These are phyloP conservation scores for Aspergillus japonicus DNA, from an alignment of 2,329 filamentous ascomycete species.

Conservation along the genomic window DNA sequence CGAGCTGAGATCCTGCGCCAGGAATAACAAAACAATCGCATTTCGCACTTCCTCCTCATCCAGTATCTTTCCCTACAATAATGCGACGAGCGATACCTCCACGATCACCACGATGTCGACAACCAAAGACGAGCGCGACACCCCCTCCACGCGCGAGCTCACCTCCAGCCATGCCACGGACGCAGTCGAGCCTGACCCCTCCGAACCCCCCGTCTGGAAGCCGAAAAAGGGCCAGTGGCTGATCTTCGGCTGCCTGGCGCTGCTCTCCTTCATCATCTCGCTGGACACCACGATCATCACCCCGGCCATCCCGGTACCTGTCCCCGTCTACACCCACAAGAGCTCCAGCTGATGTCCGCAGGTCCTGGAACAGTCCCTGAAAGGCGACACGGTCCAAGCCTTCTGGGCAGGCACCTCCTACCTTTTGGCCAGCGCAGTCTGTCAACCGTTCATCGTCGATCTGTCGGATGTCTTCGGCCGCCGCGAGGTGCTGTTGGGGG, in stretches of 20 bases:
- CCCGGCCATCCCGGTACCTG: background rate
- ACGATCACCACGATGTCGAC: too few species aligned
- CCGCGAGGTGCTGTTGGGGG: background rate
- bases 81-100: too few species aligned
- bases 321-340: background rate
- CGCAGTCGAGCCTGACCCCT: too few species aligned
- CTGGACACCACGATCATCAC: slow-evolving; percentile 2
- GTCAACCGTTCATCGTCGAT: slow-evolving; percentile 1
- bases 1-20: too few species aligned
- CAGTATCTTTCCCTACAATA: too few species aligned
- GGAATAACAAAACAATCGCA: too few species aligned
- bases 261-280: background rate
- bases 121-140: too few species aligned
- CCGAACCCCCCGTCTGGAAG: background rate
- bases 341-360: background rate
- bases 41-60: too few species aligned
- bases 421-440: background rate
- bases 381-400: background rate
- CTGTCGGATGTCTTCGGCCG: background rate
- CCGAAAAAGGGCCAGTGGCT: background rate
- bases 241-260: background rate
- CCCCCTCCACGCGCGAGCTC: too few species aligned
- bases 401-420: slow-evolving; percentile 1
- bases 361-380: background rate
- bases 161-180: too few species aligned